Percentiles rank a stretch among this genome's conserved stretches.
phyloP scores from a whole-genome alignment of 1,284 basidiomycete species.

The Pseudozyma thailandica region DNA sequence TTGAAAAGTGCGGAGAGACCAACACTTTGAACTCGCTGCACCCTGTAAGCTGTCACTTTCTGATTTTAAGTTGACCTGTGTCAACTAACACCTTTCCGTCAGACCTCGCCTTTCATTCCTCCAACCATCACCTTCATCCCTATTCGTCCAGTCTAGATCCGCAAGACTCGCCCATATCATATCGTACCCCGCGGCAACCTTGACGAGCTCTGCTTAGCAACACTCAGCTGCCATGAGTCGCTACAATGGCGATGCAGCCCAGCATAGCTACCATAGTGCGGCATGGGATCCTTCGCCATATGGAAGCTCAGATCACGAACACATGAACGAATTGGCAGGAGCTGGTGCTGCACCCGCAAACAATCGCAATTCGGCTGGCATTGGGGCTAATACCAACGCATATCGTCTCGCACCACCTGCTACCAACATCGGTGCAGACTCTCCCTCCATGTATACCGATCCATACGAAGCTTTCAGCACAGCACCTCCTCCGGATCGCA shows the following conservation, averaged over 20 bases:
- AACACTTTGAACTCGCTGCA: neutral
- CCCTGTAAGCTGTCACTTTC: neutral
- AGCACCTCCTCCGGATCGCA: constrained; percentile 15
- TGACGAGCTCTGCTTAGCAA: too few relatives aligned
- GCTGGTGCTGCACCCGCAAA: neutral
- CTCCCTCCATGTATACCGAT: constrained; percentile 58
- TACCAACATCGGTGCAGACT: constrained; percentile 21
- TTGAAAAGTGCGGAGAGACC: neutral
- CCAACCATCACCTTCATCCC: neutral
- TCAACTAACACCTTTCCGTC: neutral
- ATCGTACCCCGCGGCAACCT: too few relatives aligned
- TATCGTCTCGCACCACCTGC: constrained; percentile 32
- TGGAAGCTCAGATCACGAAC: constrained; percentile 27
- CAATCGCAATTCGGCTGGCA: constrained; percentile 29
- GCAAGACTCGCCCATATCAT: too few relatives aligned
- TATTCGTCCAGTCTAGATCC: too few relatives aligned
- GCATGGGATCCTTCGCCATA: constrained; percentile 45
- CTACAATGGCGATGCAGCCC: constrained; percentile 28
- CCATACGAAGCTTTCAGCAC: constrained; percentile 47
- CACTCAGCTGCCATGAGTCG: constrained; percentile 22
- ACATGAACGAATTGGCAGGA: constrained; percentile 14
- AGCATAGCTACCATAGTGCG: constrained; percentile 37
- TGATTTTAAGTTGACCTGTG: neutral
- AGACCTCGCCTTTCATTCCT: neutral
- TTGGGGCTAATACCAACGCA: constrained; percentile 41